Base-by-base conservation (phyloP, 1,139 yeast species). In the Taphrina wiesneri region DNA sequence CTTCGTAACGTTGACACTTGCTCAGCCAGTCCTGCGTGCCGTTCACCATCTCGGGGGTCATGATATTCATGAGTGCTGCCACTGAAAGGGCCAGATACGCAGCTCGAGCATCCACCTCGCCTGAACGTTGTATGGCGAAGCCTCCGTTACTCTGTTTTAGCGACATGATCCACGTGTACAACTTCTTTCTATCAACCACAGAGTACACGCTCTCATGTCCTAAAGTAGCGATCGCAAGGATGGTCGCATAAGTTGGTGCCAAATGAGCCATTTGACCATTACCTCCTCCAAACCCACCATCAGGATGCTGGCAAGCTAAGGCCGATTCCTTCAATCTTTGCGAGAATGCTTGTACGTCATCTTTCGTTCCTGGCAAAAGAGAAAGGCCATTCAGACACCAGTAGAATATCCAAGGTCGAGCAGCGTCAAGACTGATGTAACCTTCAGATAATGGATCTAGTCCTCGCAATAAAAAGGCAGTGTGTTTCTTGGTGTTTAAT, bases 241-340 rank as follows among this genome's bases (percentile, higher is more conserved):
- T 73, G 0, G 87, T 88, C 1, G 97, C 96, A 75, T 91, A 95
- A 0, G 95, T 82, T 0, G 96, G 82, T 0, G 97, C 97, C 30
- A 86, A 79, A 77, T 95, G 99, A 0, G 96, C 90, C 63, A 86
- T 70, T 74, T 92, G 98, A 57, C 86, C 85, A 9, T 78, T 73
- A 0, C 97, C 97, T 5, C 99, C 98, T 0, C 90, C 91, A 69
- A 92, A 85, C 0, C 96, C 97, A 0, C 91, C 92, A 6, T 66
- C 67, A 1, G 51, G 52, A 43, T 61, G 54, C 51, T 65, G 67
- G 34, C 65, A 59, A 5, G 34, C 47, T 5, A n/a, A 19, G 4
- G 67, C 43, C 6, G 67, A 21, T 72, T 71, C 0, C 80, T 79
- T n/a, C 73, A 71, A 67, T 78, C 75, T 1, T 78, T 72, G 13